Conservation (phyloP, 1,139 yeast genomes). For the Trichomonascaceae sp. region DNA sequence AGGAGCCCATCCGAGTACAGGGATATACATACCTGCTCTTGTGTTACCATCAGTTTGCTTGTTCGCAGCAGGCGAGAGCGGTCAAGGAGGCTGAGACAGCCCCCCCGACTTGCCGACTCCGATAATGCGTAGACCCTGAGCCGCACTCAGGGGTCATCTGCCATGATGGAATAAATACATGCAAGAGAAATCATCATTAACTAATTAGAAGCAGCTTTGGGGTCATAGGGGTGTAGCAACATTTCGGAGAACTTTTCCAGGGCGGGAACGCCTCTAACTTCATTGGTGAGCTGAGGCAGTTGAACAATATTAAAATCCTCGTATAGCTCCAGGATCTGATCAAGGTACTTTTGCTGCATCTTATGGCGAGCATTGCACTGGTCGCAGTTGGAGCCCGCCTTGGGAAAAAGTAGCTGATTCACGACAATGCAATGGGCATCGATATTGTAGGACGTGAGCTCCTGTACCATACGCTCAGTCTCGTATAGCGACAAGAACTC, state of each 20-base stretch:
- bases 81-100: too few relatives aligned
- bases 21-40: too few relatives aligned
- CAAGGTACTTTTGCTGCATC: constrained; percentile 90
- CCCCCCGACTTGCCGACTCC: too few relatives aligned
- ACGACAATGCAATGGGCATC: constrained; percentile 94
- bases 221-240: constrained; percentile 20
- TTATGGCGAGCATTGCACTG: constrained; percentile 89
- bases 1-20: too few relatives aligned
- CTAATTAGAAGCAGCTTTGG: too few relatives aligned
- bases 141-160: not conserved
- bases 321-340: constrained; percentile 86
- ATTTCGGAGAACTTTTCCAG: constrained; percentile 43
- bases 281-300: constrained; percentile 88
- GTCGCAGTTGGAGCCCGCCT: constrained; percentile 52
- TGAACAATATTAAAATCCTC: constrained; percentile 91
- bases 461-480: constrained; percentile 95
- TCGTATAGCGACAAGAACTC: constrained; percentile 92
- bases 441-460: constrained; percentile 83
- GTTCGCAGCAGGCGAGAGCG: too few relatives aligned
- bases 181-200: too few relatives aligned
- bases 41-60: too few relatives aligned
- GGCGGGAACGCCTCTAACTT: constrained; percentile 83
- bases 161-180: not conserved
- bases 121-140: not conserved
- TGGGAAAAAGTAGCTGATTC: constrained; percentile 78